Evolutionary conservation across 257 asterid genomes (phyloP), one percentile per base, ranked within the genome.

Genomic region (Osmanthus fragrans): DNA sequence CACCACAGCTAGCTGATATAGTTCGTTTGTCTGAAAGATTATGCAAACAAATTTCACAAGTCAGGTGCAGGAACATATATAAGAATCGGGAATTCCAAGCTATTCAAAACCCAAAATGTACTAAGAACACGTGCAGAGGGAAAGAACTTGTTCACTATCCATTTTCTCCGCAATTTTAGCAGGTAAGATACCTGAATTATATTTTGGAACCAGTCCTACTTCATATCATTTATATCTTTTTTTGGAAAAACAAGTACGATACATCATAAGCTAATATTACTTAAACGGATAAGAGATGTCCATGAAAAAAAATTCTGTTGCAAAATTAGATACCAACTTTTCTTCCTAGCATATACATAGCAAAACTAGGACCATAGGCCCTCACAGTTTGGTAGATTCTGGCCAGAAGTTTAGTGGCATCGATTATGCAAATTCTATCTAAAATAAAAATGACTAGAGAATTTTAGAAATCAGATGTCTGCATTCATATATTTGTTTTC

Each of bases 1-100:
- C 87, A 95, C 98, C 37, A 91, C 90, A 81, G 97, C 96, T 75
- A 95, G 91, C 87, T 95, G 99, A 75, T 90, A 95, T 63, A 95
- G 95, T 86, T 94, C 98, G 84, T 89, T 92, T 74, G 97, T 90
- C 98, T 94, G 81, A 58, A 63, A 75, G 78, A 88, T 82, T 81
- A 84, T 71, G 69, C 12, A 84, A 72, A 77, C 78, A 71, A 80
- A 68, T 73, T 67, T n/a, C 82, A 77, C 74, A 49, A 72, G 73
- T 84, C 37, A 82, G 82, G 72, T 70, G 72, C 27, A 47, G 64
- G 47, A 51, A 49, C 39, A 32, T 1, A 70, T 58, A 51, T 12
- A 29, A 80, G 67, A 51, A 42, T 56, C 9, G 16, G 63, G 32
- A 34, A 60, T 7, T 15, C 47, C 58, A 30, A 40, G 65, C 72